Conservation (phyloP, 164 flowering plant species). For the Tinospora cordifolia region DNA sequence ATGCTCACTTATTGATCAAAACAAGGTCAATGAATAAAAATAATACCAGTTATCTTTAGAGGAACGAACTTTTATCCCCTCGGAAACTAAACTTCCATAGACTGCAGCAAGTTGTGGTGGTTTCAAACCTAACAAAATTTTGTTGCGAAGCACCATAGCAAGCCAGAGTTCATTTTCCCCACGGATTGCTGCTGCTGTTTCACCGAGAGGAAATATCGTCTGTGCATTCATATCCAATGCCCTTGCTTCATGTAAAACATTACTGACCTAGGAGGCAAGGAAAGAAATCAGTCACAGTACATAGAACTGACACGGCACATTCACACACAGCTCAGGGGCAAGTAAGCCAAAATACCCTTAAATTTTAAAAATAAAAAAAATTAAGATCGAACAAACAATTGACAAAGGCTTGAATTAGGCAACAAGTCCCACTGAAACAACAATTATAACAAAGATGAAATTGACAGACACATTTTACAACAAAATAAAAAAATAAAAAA, state of each 20-base stretch:
- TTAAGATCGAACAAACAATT: no score
- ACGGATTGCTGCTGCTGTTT: constrained; percentile 93
- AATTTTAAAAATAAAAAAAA: no score
- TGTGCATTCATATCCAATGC: constrained; percentile 80
- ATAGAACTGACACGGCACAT: background rate
- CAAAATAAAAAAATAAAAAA: no score
- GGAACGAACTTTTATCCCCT: constrained; percentile 82
- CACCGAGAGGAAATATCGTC: constrained; percentile 81
- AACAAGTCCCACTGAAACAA: no score
- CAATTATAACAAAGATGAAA: no score
- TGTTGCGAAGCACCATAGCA: constrained; percentile 85
- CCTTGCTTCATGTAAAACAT: constrained; percentile 79
- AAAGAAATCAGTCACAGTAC: background rate
- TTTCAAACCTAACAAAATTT: constrained; percentile 55
- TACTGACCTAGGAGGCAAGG: constrained; percentile 47
- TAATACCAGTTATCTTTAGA: constrained; percentile 56
- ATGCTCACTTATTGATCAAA: background rate
- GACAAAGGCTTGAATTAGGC: no score
- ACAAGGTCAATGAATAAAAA: background rate
- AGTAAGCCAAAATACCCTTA: no score
- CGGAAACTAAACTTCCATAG: constrained; percentile 86
- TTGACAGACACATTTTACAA: background rate
- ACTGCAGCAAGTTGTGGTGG: constrained; percentile 95
- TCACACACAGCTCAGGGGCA: no score
- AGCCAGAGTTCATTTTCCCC: constrained; percentile 99